Conservation (phyloP, 2,329 filamentous ascomycete genomes). For the Aspergillus terreus region DNA sequence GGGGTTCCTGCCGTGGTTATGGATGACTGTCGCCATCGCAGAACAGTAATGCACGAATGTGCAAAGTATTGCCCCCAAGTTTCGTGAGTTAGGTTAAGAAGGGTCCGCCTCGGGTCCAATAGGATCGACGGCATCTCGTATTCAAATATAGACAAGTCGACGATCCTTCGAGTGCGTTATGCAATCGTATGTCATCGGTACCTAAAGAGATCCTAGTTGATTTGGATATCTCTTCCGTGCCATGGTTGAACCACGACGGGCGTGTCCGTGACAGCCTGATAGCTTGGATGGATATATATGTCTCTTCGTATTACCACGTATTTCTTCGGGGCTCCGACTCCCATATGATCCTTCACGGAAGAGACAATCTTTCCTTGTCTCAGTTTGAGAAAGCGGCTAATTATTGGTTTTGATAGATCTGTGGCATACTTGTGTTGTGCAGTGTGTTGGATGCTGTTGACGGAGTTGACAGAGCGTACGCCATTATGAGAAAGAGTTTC, state of each 20-base stretch:
- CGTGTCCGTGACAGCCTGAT: too few relatives aligned
- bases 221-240: too few relatives aligned
- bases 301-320: not conserved
- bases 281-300: not conserved
- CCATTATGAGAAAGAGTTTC: too few relatives aligned
- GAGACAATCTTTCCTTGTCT: not conserved
- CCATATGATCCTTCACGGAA: not conserved
- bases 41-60: not conserved
- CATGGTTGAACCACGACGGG: too few relatives aligned
- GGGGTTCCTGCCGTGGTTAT: not conserved
- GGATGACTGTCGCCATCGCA: not conserved
- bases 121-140: constrained; percentile 13
- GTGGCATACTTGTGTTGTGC: too few relatives aligned
- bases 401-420: too few relatives aligned
- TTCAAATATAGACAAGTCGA: constrained; percentile 17
- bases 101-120: constrained; percentile 2
- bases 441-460: too few relatives aligned
- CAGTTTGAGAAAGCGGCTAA: not conserved
- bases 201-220: too few relatives aligned
- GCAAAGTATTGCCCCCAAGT: not conserved
- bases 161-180: constrained; percentile 5
- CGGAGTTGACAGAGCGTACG: too few relatives aligned
- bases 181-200: not conserved
- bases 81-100: not conserved
- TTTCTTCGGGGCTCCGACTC: not conserved